Evolutionary conservation across 352 stramenopile species (phyloP), one percentile per base, ranked within the genome.

Genomic region (Pythium chondricola): DNA sequence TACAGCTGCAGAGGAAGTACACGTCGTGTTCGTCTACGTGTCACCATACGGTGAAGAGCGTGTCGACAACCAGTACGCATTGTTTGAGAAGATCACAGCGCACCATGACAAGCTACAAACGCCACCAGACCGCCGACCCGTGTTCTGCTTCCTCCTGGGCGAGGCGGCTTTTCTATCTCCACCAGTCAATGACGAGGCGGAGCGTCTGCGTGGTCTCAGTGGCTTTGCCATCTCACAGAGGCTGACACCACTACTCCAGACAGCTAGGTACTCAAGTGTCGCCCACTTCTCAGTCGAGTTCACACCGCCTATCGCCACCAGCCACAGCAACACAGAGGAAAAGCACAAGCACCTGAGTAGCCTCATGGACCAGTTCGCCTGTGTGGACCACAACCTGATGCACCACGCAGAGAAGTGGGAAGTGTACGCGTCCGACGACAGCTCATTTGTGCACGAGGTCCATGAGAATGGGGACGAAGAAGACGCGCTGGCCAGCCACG

Each of bases 381-480:
- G 70, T 44, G 64, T 86, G 31, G 63, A 83, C 18, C 76, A 80
- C 48, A 91, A 93, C 38, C 48, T 93, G 33, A 90, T 91, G 77
- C 66, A 87, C 30, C 65, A 90, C 39, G 83, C 65, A 0, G 82
- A 93, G 44, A 93, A 91, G 47, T 93, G 82, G 82, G 74, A 88
- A 51, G 67, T 89, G 27, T 89, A 84, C 33, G 82, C 69, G 11
- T 43, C 64, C 0, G 37, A 61, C 7, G 48, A 69, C 3, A 84
- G 63, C 33, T 48, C 63, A 1, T 68, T 87, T 16, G 67, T 60
- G 24, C 54, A 63, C 16, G 66, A 33, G 8, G 13, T 33, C 13
- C 7, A 33, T 8, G 29, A 33, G 29, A 13, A 33, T 8, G 29
- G 13, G 13, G 29, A 13, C 29, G 7, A 33, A 33, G 29, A 67